Conservation (phyloP, 148 eudicot genomes). For the Spergularia bocconei region DNA sequence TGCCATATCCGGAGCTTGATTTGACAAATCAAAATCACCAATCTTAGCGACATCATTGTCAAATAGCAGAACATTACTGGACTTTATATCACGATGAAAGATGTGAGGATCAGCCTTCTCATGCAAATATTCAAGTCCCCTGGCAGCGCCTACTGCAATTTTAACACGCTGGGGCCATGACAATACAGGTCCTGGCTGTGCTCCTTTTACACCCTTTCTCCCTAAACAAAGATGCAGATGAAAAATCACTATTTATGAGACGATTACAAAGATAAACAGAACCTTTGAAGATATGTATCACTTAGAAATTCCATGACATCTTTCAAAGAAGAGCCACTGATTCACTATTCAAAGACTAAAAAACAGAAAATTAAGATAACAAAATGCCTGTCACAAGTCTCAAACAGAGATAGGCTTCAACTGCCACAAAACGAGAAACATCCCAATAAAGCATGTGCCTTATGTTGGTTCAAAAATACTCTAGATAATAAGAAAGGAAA, state of each 20-base stretch:
- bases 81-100: slow-evolving; percentile 74
- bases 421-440: background rate
- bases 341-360: background rate
- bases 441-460: background rate
- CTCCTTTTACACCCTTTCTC: slow-evolving; percentile 86
- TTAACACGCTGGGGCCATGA: slow-evolving; percentile 79
- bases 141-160: slow-evolving; percentile 82
- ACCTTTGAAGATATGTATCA: background rate
- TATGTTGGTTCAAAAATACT: background rate
- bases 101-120: slow-evolving; percentile 70
- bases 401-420: background rate
- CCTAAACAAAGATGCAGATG: slow-evolving; percentile 35
- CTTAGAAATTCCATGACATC: background rate
- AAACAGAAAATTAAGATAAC: background rate
- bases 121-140: slow-evolving; percentile 85
- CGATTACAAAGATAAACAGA: background rate
- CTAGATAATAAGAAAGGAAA: background rate
- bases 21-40: slow-evolving; percentile 78
- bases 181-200: slow-evolving; percentile 85
- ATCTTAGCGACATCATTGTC: slow-evolving; percentile 76
- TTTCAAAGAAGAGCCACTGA: background rate
- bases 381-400: background rate
- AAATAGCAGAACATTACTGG: slow-evolving; percentile 86
- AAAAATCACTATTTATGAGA: background rate
- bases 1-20: slow-evolving; percentile 92